A percentile compares a stretch with the other conserved stretches of the same genome.
These are phyloP conservation scores for Urtica urens DNA, from an alignment of 306 rosid species.

Conservation along the genomic window DNA sequence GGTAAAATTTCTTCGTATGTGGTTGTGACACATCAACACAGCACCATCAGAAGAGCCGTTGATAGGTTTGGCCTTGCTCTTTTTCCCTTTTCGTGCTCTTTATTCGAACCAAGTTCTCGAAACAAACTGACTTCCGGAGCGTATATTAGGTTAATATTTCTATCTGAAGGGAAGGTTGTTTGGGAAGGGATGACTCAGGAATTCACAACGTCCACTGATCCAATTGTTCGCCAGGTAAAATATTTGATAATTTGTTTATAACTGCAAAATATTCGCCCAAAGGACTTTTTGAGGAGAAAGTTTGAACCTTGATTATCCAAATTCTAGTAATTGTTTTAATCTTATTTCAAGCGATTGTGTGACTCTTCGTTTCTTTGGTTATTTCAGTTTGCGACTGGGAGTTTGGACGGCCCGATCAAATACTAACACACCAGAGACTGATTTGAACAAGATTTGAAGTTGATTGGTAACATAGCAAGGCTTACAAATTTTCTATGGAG, in stretches of 20 bases:
- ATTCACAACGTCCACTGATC: conserved; percentile 68
- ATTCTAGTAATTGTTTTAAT: no score
- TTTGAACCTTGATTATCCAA: no score
- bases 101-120: conserved; percentile 2
- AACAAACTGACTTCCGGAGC: conserved; percentile 10
- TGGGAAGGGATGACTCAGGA: conserved; percentile 98
- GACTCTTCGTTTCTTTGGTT: background rate
- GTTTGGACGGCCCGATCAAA: conserved; percentile 87
- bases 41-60: conserved; percentile 90
- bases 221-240: conserved; percentile 83
- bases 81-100: background rate
- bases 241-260: background rate
- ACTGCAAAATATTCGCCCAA: background rate
- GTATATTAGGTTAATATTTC: conserved; percentile 66
- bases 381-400: conserved; percentile 93
- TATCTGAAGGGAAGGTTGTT: conserved; percentile 78
- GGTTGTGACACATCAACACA: conserved; percentile 96
- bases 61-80: conserved; percentile 49
- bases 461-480: conserved; percentile 1
- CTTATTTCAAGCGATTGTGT: no score
- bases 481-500: conserved; percentile 10
- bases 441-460: background rate
- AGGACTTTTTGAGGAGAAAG: background rate
- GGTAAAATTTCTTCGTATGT: conserved; percentile 84
- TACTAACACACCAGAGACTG: conserved; percentile 29